Evolutionary conservation across 73 alveolate species (phyloP).

Genomic region (Breviolum minutum): DNA sequence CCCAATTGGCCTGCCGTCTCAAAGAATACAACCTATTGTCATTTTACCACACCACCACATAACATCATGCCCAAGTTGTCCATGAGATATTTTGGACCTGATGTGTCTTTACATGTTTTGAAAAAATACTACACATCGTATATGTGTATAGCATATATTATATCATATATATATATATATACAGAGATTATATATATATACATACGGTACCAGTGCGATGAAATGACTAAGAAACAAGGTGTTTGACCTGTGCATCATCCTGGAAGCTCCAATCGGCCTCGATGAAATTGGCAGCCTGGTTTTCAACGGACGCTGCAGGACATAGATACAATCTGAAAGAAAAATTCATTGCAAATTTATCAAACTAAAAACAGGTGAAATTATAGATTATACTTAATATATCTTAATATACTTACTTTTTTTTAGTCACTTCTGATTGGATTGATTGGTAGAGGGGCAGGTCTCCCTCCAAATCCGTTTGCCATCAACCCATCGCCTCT

Average conservation of each 20-base stretch:
- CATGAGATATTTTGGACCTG: neutral
- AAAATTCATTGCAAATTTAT: no score
- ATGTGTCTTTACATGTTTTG: neutral
- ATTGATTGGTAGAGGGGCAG: no score
- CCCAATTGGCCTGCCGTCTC: slow-evolving; percentile 38
- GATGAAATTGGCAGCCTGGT: slow-evolving; percentile 89
- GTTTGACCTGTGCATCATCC: neutral
- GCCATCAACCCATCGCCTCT: slow-evolving; percentile 31
- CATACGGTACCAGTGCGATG: neutral
- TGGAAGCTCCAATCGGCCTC: slow-evolving; percentile 49
- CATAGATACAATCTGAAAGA: neutral
- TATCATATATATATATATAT: neutral
- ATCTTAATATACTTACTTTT: no score
- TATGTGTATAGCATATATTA: neutral
- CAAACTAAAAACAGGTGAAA: no score
- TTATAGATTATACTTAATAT: no score
- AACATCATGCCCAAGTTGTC: neutral
- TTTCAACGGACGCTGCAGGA: neutral
- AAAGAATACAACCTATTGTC: no score
- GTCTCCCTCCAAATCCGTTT: neutral
- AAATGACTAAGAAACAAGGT: neutral
- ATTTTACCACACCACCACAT: no score
- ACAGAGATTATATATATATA: neutral
- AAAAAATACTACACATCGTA: neutral
- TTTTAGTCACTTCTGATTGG: no score